These are phyloP conservation scores for Solanum tacnaense DNA, from an alignment of 257 asterid genomes.

Conservation along the genomic window DNA sequence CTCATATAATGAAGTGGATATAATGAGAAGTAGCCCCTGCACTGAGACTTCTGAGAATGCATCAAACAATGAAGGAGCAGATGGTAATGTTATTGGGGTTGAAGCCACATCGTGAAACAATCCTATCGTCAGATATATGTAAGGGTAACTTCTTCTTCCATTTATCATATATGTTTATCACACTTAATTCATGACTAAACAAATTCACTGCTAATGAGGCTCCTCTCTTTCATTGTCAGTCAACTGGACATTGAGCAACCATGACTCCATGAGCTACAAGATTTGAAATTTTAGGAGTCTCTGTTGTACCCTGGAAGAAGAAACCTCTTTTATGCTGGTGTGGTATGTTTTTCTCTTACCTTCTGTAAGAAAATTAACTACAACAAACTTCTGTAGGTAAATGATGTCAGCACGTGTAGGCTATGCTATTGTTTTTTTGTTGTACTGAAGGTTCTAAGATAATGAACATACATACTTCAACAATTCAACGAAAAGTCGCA, in stretches of 20 bases:
- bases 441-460: not conserved
- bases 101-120: conserved; percentile 19
- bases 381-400: not conserved
- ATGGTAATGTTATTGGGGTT: conserved; percentile 9
- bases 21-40: conserved; percentile 13
- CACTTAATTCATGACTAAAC: not conserved
- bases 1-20: conserved; percentile 19
- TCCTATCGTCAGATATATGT: conserved; percentile 1
- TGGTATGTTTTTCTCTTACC: not conserved
- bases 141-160: conserved; percentile 34
- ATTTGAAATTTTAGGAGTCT: not conserved
- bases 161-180: not conserved
- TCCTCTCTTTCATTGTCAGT: conserved; percentile 33
- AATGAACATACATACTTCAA: not conserved
- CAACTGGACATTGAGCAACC: conserved; percentile 1
- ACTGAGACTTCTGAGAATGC: conserved; percentile 25
- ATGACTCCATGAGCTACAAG: not conserved
- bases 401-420: not conserved
- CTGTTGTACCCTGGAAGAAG: not conserved
- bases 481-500: not conserved
- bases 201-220: conserved; percentile 21
- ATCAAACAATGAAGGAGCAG: conserved; percentile 19
- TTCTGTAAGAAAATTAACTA: not conserved
- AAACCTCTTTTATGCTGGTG: not conserved
- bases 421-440: not conserved